phyloP scores from a whole-genome alignment of 495 filamentous ascomycete species.

The Monascus purpureus region DNA sequence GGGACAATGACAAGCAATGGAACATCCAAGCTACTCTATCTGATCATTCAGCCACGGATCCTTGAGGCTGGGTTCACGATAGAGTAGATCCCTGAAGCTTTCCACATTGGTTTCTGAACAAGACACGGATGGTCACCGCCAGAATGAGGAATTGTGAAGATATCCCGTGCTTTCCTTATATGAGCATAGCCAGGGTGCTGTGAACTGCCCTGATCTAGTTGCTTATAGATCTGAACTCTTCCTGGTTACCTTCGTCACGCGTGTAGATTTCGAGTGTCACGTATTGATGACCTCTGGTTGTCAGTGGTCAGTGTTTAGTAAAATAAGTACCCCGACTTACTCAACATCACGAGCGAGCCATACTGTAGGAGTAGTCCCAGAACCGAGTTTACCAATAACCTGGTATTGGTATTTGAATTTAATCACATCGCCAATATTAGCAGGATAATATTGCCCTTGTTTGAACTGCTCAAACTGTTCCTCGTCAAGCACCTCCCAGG shows the following conservation, averaged over 20 bases:
- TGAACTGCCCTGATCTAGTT: constrained; percentile 8
- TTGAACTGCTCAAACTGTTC: constrained; percentile 30
- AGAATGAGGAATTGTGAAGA: constrained; percentile 15
- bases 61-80: no score
- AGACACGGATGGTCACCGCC: constrained; percentile 21
- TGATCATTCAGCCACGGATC: no score
- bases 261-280: constrained; percentile 31
- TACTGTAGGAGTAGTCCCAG: constrained; percentile 36
- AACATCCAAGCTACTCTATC: no score
- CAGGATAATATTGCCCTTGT: constrained; percentile 35
- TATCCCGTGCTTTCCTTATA: constrained; percentile 15
- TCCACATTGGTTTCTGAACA: constrained; percentile 30
- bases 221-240: constrained; percentile 16
- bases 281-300: constrained; percentile 21
- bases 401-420: constrained; percentile 41
- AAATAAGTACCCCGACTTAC: constrained; percentile 16
- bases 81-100: constrained; percentile 21
- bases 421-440: constrained; percentile 35
- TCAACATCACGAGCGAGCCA: constrained; percentile 40
- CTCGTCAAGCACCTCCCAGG: constrained; percentile 25
- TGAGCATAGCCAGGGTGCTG: constrained; percentile 14
- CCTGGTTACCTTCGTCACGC: constrained; percentile 7
- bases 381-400: constrained; percentile 42
- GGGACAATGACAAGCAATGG: no score
- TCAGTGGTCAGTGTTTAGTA: constrained; percentile 5